Evolutionary conservation across 2,329 filamentous ascomycete genomes (phyloP).

Genomic region (Aureobasidium sp.): DNA sequence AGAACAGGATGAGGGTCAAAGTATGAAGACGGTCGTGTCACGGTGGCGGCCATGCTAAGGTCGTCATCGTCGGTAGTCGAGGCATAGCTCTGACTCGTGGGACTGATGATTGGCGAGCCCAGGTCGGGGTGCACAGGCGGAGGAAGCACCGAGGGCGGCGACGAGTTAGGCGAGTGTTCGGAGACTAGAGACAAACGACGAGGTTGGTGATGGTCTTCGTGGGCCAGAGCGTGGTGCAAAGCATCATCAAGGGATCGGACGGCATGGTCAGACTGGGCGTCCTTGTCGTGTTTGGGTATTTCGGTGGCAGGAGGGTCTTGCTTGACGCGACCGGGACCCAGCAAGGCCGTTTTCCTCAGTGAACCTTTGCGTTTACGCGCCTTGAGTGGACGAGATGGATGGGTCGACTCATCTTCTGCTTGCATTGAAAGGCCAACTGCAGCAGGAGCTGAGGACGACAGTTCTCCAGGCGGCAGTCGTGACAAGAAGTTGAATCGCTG

Average conservation of each 20-base stretch:
- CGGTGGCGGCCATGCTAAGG: constrained; percentile 19
- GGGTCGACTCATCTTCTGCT: constrained; percentile 34
- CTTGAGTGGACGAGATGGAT: constrained; percentile 46
- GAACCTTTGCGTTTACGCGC: constrained; percentile 73
- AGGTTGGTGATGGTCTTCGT: constrained; percentile 9
- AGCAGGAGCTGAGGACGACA: constrained; percentile 9
- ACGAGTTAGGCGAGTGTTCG: constrained; percentile 10
- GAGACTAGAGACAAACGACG: constrained; percentile 15
- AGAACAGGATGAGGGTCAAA: constrained; percentile 22
- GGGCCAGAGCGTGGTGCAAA: not conserved
- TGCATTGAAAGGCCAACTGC: constrained; percentile 11
- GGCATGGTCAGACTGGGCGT: constrained; percentile 17
- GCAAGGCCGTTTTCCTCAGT: constrained; percentile 75
- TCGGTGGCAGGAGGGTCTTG: constrained; percentile 11
- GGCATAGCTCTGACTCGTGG: constrained; percentile 51
- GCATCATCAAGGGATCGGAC: constrained; percentile 11
- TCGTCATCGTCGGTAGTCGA: constrained; percentile 85
- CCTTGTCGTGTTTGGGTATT: constrained; percentile 19
- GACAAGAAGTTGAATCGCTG: constrained; percentile 13
- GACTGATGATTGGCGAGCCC: constrained; percentile 23
- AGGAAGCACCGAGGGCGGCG: constrained; percentile 2
- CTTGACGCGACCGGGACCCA: constrained; percentile 60
- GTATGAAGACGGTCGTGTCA: constrained; percentile 23
- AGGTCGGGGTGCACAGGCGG: constrained; percentile 10
- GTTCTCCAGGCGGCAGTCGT: not conserved